These are phyloP conservation scores for baker's yeast (Saccharomyces cerevisiae) DNA, from an alignment of 805 yeast species.

Conservation along the genomic window DNA sequence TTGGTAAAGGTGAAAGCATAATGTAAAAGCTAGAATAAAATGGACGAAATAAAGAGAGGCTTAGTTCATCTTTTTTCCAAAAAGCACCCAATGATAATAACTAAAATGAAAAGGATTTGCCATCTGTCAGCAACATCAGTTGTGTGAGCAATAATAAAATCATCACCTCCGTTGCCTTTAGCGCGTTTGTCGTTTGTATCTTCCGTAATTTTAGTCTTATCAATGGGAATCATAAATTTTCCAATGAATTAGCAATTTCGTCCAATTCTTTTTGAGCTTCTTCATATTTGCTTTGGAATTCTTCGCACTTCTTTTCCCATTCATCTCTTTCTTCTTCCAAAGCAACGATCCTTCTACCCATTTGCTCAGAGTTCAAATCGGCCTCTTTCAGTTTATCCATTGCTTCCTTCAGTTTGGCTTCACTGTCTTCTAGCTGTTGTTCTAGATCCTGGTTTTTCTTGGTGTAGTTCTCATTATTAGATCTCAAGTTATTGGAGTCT, in stretches of 20 bases:
- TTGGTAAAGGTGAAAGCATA: neutral
- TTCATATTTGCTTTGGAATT: slow-evolving; percentile 69
- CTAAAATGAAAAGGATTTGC: neutral
- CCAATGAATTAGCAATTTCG: slow-evolving; percentile 93
- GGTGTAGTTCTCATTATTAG: slow-evolving; percentile 83
- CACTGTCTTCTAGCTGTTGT: slow-evolving; percentile 73
- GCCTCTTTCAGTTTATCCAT: slow-evolving; percentile 91
- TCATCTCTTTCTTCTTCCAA: slow-evolving; percentile 88
- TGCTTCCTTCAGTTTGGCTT: slow-evolving; percentile 83
- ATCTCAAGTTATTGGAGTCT: slow-evolving; percentile 79
- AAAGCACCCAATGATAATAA: neutral
- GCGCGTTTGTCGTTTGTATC: slow-evolving; percentile 3
- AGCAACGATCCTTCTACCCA: slow-evolving; percentile 87
- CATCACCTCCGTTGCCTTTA: slow-evolving; percentile 20
- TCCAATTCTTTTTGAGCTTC: slow-evolving; percentile 90
- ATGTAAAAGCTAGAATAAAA: neutral
- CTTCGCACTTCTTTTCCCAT: slow-evolving; percentile 86
- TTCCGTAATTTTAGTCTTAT: neutral
- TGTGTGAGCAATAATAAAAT: neutral
- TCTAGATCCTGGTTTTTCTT: slow-evolving; percentile 88
- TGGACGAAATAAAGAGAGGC: neutral
- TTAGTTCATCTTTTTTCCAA: neutral
- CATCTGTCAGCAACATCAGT: neutral
- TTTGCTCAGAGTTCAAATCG: slow-evolving; percentile 91
- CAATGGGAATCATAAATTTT: slow-evolving; percentile 33